A percentile compares a stretch with the other conserved stretches of the same genome.
Conservation (phyloP, 2,329 filamentous ascomycete genomes). For the Achaetomium macrosporum region DNA sequence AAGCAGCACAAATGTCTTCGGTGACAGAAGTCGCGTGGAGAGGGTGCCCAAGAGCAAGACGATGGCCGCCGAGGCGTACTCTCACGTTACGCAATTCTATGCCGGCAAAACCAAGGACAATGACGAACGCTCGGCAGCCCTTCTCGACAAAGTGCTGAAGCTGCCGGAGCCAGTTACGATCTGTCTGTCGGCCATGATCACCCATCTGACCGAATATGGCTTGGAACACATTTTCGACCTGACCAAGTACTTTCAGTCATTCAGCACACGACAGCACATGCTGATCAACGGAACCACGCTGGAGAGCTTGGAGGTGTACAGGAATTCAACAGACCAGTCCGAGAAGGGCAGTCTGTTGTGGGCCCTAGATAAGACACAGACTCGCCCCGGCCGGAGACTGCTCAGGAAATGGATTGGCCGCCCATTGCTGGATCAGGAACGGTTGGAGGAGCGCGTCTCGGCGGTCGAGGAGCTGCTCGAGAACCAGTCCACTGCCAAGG, state of each 20-base stretch:
- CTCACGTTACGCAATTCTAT: slow-evolving; percentile 89
- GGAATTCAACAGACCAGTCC: slow-evolving; percentile 83
- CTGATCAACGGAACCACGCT: slow-evolving; percentile 90
- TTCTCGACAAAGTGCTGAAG: slow-evolving; percentile 81
- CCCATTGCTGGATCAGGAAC: slow-evolving; percentile 69
- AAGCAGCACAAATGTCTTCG: slow-evolving; percentile 85
- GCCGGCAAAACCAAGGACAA: slow-evolving; percentile 71
- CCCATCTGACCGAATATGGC: slow-evolving; percentile 83
- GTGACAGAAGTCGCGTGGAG: slow-evolving; percentile 83
- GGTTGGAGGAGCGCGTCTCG: slow-evolving; percentile 70
- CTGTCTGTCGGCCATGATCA: slow-evolving; percentile 95
- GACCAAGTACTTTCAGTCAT: slow-evolving; percentile 95
- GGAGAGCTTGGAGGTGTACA: slow-evolving; percentile 90
- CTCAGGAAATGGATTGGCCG: slow-evolving; percentile 93
- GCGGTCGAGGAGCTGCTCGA: slow-evolving; percentile 83
- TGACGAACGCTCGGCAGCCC: slow-evolving; percentile 51
- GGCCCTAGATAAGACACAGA: slow-evolving; percentile 89
- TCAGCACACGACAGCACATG: slow-evolving; percentile 93
- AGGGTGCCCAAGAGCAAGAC: slow-evolving; percentile 69
- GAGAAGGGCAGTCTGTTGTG: slow-evolving; percentile 89
- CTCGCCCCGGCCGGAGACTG: slow-evolving; percentile 79
- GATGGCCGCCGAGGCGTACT: slow-evolving; percentile 76
- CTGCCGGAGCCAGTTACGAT: slow-evolving; percentile 82
- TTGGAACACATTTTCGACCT: slow-evolving; percentile 93
- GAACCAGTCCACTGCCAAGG: slow-evolving; percentile 56